A percentile compares a stretch with the other conserved stretches of the same genome.
Conservation (phyloP, 345 rosid species). For the Erucastrum elatum region DNA sequence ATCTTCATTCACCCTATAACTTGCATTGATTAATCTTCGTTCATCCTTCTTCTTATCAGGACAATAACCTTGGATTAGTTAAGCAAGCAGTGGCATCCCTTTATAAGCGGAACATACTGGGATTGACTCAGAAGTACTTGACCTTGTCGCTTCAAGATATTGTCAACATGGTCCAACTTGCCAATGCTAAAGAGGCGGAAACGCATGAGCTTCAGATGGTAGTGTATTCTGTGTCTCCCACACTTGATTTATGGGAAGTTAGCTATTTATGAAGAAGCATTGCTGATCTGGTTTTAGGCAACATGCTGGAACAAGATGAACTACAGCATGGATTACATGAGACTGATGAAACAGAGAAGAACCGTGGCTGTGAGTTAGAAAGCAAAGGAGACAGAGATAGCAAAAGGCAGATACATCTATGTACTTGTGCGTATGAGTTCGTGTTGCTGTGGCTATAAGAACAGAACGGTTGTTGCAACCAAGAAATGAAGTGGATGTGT, state of each 20-base stretch:
- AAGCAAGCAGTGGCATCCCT: conserved; percentile 90
- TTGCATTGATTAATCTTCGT: not conserved
- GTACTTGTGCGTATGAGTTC: no score
- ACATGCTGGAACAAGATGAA: no score
- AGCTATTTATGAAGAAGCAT: not conserved
- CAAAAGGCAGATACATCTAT: no score
- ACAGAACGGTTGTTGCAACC: no score
- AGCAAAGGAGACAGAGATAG: no score
- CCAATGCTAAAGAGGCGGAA: conserved; percentile 17
- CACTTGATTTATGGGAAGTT: conserved; percentile 12
- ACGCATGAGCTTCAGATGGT: conserved; percentile 98
- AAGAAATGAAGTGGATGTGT: no score
- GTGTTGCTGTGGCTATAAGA: no score
- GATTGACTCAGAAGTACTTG: conserved; percentile 90
- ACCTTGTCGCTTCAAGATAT: conserved; percentile 97
- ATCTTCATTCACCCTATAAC: not conserved
- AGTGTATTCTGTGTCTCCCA: conserved; percentile 12
- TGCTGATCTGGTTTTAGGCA: no score
- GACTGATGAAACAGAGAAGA: no score
- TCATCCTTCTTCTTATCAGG: conserved; percentile 48
- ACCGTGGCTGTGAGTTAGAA: no score
- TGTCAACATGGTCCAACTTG: conserved; percentile 74
- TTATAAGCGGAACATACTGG: conserved; percentile 92
- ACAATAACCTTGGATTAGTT: conserved; percentile 87
- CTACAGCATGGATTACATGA: no score